These are phyloP conservation scores for Rhizophlyctis rosea DNA, from an alignment of 192 early-diverging fungal species.

Conservation along the genomic window DNA sequence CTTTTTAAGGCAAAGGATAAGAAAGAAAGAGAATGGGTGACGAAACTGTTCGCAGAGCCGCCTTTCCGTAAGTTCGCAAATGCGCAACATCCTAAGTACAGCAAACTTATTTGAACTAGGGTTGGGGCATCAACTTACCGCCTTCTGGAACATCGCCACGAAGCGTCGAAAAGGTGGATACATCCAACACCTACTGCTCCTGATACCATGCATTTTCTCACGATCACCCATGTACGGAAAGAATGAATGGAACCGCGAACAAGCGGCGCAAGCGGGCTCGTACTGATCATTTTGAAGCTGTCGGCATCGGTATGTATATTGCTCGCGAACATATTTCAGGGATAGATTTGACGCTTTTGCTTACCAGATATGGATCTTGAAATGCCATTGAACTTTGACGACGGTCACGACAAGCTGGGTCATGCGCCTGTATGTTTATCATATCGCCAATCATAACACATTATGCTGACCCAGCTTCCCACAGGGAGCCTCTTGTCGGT, in stretches of 20 bases:
- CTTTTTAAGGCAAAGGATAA: background rate
- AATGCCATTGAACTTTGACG: too few species aligned
- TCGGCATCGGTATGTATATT: background rate
- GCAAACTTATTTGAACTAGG: background rate
- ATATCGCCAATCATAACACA: background rate
- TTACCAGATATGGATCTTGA: too few species aligned
- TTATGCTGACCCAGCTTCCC: background rate
- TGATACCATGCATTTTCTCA: background rate
- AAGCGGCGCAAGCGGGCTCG: background rate
- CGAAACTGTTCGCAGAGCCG: conserved; percentile 1
- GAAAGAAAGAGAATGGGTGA: conserved; percentile 16
- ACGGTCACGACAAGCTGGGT: too few species aligned
- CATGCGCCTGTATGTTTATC: background rate
- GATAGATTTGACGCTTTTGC: too few species aligned
- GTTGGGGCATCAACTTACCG: background rate
- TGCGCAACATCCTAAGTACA: background rate
- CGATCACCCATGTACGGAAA: background rate
- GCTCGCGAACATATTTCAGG: background rate
- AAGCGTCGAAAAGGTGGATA: background rate
- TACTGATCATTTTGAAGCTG: background rate
- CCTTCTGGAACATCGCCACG: background rate
- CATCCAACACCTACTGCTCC: background rate
- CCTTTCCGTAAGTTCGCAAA: conserved; percentile 1
- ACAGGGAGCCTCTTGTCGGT: too few species aligned
- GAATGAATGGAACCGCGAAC: background rate